Evolutionary conservation across 345 rosid species (phyloP), one percentile per base, ranked within the genome.

Genomic region (Camelina hispida): DNA sequence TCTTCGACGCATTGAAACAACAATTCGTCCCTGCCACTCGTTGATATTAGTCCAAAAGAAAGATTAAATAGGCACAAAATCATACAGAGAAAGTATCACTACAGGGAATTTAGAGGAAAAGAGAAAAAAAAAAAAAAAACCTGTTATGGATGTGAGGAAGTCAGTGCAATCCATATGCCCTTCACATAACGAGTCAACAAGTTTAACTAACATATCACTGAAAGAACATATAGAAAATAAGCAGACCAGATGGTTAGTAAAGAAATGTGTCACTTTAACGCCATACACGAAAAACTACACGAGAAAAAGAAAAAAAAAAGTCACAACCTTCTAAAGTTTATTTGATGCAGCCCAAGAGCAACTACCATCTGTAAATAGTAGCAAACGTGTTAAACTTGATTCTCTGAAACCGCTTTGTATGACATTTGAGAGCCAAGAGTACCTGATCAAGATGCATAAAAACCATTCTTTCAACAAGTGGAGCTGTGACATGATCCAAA

Each of bases 381-480:
- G 53, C 40, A 72, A 70, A 46, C 28, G 17, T 48, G 68, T 76
- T 69, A 65, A 25, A 17, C 12, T 62, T n/a, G 14, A 80, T 64
- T 23, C 71, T 48, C 68, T 47, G 62, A 52, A 81, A 74, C 48
- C 4, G n/a, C 17, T 50, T 63, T 58, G 42, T 0, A 63, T 20
- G 47, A 74, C 34, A 78, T 30, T 73, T 32, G 34, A 62, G 9
- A 78, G 56, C 65, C 50, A 66, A 50, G 35, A 40, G 28, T 80
- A 91, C 98, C 91, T 90, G 92, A 85, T 94, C 98, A 23, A 94
- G 88, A 85, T 94, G 98, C 82, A 86, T 22, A 62, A 70, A 74
- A 67, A 90, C 98, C 96, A 94, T 91, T 85, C 91, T 83, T 68
- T 78, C 87, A 42, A 87, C 96, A 80, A 91, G 91, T 42, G 96